A percentile compares a stretch with the other conserved stretches of the same genome.
phyloP scores from a whole-genome alignment of 1,284 basidiomycete genomes.

The Peniophora sp. region DNA sequence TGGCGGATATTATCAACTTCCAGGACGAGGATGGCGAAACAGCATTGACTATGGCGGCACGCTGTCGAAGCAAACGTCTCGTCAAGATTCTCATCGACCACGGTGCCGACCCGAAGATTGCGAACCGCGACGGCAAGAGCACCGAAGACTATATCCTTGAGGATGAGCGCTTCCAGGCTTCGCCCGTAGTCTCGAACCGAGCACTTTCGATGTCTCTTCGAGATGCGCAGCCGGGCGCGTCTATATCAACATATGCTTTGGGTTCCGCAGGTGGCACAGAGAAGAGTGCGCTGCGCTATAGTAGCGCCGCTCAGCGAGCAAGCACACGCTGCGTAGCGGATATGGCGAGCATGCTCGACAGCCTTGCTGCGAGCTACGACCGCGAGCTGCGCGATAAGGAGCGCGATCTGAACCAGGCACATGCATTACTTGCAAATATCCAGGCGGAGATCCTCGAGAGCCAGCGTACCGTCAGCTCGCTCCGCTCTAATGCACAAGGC shows the following conservation, averaged over 20 bases:
- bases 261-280: constrained; percentile 41
- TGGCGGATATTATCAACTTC: constrained; percentile 98
- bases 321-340: constrained; percentile 82
- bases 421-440: constrained; percentile 81
- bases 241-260: constrained; percentile 33
- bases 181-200: constrained; percentile 71
- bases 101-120: constrained; percentile 93
- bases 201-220: constrained; percentile 58
- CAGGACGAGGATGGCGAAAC: constrained; percentile 99
- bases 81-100: constrained; percentile 96
- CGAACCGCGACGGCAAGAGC: constrained; percentile 93
- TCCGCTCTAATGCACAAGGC: constrained; percentile 65
- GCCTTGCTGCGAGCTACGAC: constrained; percentile 89
- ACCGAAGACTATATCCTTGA: constrained; percentile 99
- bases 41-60: constrained; percentile 92
- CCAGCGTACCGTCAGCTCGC: constrained; percentile 64
- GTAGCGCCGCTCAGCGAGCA: constrained; percentile 81
- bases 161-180: constrained; percentile 94
- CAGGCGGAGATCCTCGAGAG: constrained; percentile 91
- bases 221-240: constrained; percentile 43
- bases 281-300: constrained; percentile 75
- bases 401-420: constrained; percentile 86
- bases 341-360: constrained; percentile 82
- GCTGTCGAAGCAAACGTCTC: constrained; percentile 93
- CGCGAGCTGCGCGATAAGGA: constrained; percentile 90